These are phyloP conservation scores for Globisporangium lucens DNA, from an alignment of 352 stramenopile species.

Conservation along the genomic window DNA sequence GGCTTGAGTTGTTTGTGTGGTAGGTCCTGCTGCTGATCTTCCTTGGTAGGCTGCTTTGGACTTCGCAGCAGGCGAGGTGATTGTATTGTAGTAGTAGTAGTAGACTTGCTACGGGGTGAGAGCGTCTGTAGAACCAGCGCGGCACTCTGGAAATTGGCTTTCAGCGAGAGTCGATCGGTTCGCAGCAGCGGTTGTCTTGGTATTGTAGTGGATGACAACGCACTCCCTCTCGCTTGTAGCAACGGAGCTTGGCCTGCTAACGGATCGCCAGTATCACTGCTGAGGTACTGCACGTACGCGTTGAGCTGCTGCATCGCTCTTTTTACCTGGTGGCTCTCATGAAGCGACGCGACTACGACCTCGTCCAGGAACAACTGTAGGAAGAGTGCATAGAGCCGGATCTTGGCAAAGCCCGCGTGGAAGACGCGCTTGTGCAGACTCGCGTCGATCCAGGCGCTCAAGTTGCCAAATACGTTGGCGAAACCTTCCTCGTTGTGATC, in stretches of 20 bases:
- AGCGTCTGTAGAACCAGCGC: constrained; percentile 19
- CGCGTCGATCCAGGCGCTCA: constrained; percentile 41
- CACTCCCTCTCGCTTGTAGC: neutral
- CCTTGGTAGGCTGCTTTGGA: neutral
- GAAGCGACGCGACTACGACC: constrained; percentile 15
- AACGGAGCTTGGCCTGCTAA: neutral
- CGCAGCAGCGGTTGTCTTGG: neutral
- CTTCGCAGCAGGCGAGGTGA: neutral
- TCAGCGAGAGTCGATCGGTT: constrained; percentile 10
- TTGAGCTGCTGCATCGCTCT: constrained; percentile 17
- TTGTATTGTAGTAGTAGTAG: neutral
- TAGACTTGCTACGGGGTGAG: constrained; percentile 17
- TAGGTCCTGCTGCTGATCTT: constrained; percentile 3
- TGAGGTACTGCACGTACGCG: constrained; percentile 28
- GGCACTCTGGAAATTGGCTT: constrained; percentile 11
- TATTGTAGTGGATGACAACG: neutral
- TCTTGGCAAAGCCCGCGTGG: constrained; percentile 36
- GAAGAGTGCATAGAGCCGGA: constrained; percentile 29
- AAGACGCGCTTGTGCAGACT: constrained; percentile 13
- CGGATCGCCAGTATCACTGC: neutral
- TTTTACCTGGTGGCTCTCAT: neutral
- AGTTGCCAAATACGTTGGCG: constrained; percentile 30
- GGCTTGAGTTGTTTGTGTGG: neutral
- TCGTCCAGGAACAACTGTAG: constrained; percentile 27
- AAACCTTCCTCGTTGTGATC: neutral